These are phyloP conservation scores for Lichtheimia ornata DNA, from an alignment of 371 early-diverging fungal genomes.

Conservation along the genomic window DNA sequence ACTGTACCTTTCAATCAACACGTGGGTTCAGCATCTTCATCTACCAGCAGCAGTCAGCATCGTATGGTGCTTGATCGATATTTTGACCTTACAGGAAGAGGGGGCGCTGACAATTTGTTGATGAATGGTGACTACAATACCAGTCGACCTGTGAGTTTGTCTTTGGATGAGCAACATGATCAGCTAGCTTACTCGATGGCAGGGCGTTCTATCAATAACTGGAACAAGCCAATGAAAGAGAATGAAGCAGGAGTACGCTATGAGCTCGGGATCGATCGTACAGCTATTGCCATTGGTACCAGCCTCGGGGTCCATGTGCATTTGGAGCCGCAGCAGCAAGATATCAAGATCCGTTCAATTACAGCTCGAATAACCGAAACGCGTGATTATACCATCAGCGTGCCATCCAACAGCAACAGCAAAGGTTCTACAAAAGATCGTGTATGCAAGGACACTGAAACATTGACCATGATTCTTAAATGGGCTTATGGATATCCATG, in stretches of 20 bases:
- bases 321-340: conserved; percentile 27
- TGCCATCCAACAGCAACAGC: conserved; percentile 16
- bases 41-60: background rate
- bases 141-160: conserved; percentile 5
- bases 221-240: conserved; percentile 2
- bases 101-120: background rate
- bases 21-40: background rate
- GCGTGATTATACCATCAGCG: conserved; percentile 30
- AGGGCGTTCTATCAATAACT: conserved; percentile 32
- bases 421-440: background rate
- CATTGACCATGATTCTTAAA: conserved; percentile 27
- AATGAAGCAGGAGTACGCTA: conserved; percentile 31
- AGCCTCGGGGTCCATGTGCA: conserved; percentile 35
- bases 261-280: conserved; percentile 36
- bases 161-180: conserved; percentile 43
- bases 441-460: conserved; percentile 11
- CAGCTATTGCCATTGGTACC: conserved; percentile 46
- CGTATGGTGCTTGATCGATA: conserved; percentile 13
- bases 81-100: conserved; percentile 7
- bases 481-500: conserved; percentile 35
- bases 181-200: conserved; percentile 29
- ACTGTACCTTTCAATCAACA: background rate
- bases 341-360: conserved; percentile 24
- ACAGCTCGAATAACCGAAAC: conserved; percentile 20
- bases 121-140: background rate